These are phyloP conservation scores for Dioscorea dumetorum DNA, from an alignment of 106 monocot genomes.

Conservation along the genomic window DNA sequence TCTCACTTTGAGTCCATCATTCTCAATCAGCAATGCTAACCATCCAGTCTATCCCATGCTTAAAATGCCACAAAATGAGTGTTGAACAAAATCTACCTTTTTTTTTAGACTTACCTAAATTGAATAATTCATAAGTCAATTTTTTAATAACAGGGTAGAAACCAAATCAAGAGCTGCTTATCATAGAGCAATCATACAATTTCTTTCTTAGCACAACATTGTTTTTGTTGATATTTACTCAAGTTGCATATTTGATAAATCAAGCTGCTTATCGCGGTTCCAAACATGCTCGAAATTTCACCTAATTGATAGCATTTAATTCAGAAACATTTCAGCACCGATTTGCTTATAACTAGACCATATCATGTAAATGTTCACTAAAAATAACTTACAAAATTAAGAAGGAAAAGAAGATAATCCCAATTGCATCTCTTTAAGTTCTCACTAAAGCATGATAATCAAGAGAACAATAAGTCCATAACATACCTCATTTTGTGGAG, in stretches of 20 bases:
- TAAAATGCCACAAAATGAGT: no score
- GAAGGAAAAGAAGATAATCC: not conserved
- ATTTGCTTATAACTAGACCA: not conserved
- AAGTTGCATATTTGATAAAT: not conserved
- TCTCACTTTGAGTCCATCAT: no score
- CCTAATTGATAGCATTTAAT: not conserved
- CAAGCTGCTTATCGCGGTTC: no score
- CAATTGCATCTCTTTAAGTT: not conserved
- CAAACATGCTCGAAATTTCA: not conserved
- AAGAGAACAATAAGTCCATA: not conserved
- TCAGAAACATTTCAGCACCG: not conserved
- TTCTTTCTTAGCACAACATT: not conserved
- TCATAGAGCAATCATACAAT: not conserved
- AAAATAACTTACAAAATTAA: not conserved
- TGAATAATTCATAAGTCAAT: no score
- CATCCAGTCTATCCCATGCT: no score
- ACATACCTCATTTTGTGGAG: conserved; percentile 32
- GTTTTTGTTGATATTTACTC: not conserved
- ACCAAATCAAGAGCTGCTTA: not conserved
- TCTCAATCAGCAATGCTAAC: no score
- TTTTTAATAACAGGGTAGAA: not conserved
- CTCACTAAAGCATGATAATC: not conserved
- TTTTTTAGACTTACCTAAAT: no score
- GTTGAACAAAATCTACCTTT: no score
- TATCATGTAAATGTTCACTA: not conserved